These are phyloP conservation scores for Gossypium rotundifolium DNA, from an alignment of 345 rosid species.

Conservation along the genomic window DNA sequence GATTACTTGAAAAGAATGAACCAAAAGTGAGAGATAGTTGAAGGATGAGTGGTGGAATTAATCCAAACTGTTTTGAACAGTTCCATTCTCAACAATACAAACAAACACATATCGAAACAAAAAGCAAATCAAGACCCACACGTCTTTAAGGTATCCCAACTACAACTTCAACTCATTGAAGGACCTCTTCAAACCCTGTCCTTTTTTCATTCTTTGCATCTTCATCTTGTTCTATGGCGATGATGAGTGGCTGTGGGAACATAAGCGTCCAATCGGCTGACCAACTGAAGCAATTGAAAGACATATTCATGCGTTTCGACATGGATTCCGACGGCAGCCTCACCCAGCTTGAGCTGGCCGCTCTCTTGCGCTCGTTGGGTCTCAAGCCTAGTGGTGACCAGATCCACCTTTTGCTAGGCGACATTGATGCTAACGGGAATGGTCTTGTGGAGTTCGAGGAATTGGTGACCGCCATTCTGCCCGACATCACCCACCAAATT, in stretches of 20 bases:
- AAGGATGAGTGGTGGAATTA: no score
- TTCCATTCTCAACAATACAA: not conserved
- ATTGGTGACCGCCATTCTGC: constrained; percentile 58
- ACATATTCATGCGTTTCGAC: constrained; percentile 83
- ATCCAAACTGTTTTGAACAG: not conserved
- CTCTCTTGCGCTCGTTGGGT: constrained; percentile 82
- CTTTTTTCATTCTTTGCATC: not conserved
- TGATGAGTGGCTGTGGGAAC: constrained; percentile 13
- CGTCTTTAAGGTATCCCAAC: constrained; percentile 15
- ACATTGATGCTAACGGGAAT: constrained; percentile 74
- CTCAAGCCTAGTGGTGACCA: constrained; percentile 83
- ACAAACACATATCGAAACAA: not conserved
- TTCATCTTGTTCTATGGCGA: not conserved
- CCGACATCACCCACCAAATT: constrained; percentile 58
- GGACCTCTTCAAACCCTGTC: not conserved
- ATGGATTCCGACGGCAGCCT: constrained; percentile 84
- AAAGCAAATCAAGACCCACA: not conserved
- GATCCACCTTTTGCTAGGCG: constrained; percentile 44
- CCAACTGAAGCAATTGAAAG: constrained; percentile 67
- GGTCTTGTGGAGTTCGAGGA: constrained; percentile 83
- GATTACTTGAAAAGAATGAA: no score
- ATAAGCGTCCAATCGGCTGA: constrained; percentile 28
- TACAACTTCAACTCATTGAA: not conserved
- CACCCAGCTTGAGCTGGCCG: constrained; percentile 81
- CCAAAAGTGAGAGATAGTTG: no score